Evolutionary conservation across 495 filamentous ascomycete species (phyloP).

Genomic region (Bacidia rubella): DNA sequence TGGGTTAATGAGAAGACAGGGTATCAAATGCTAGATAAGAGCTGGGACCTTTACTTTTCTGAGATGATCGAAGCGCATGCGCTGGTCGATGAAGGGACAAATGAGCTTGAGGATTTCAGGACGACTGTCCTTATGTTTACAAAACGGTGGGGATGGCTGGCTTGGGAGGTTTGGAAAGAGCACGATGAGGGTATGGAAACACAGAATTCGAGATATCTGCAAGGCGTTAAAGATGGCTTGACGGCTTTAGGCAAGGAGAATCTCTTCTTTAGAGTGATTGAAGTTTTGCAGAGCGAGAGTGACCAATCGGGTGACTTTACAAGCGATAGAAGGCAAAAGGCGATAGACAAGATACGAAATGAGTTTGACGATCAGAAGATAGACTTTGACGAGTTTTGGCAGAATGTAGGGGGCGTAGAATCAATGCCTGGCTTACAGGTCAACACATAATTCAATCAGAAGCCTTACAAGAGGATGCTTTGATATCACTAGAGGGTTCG

Average conservation of each 20-base stretch:
- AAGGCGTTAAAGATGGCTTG: constrained; percentile 58
- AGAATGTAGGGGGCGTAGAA: constrained; percentile 53
- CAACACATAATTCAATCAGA: background rate
- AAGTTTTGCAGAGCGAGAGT: constrained; percentile 72
- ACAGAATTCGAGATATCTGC: constrained; percentile 44
- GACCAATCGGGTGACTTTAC: constrained; percentile 60
- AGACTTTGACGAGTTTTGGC: constrained; percentile 66
- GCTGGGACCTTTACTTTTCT: constrained; percentile 71
- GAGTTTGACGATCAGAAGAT: constrained; percentile 58
- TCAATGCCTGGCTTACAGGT: constrained; percentile 33
- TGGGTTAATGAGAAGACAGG: constrained; percentile 58
- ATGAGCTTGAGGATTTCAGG: constrained; percentile 41
- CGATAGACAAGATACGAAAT: constrained; percentile 50
- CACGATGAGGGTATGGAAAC: constrained; percentile 27
- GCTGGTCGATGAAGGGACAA: constrained; percentile 46
- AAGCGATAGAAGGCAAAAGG: constrained; percentile 47
- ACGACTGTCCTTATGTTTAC: constrained; percentile 52
- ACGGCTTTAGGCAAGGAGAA: constrained; percentile 63
- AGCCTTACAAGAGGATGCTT: too few species aligned
- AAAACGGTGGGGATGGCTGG: constrained; percentile 52
- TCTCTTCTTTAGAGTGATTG: constrained; percentile 75
- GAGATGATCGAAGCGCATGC: constrained; percentile 56
- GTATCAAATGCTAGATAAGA: constrained; percentile 60
- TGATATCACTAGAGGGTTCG: too few species aligned
- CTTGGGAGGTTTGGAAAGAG: constrained; percentile 31